These are phyloP conservation scores for Boletus huronensis DNA, from an alignment of 768 basidiomycete species.

Conservation along the genomic window DNA sequence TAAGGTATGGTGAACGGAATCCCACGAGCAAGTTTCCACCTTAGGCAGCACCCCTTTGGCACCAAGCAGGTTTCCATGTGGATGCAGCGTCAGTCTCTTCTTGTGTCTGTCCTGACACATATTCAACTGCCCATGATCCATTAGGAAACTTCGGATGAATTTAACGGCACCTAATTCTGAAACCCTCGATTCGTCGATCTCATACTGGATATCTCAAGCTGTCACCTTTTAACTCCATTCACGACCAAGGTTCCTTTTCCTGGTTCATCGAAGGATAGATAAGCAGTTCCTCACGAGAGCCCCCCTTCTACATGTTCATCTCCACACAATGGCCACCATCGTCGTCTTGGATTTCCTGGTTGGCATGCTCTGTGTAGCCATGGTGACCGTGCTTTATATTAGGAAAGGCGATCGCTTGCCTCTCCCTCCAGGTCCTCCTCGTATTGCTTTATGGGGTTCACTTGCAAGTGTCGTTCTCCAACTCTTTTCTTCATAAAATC, in stretches of 20 bases:
- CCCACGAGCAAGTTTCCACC: background rate
- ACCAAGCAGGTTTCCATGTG: background rate
- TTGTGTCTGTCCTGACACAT: background rate
- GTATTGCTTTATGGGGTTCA: slow-evolving; percentile 1
- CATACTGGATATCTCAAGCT: background rate
- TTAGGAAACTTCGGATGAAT: background rate
- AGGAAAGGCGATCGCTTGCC: background rate
- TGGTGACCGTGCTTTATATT: background rate
- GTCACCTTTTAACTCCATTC: background rate
- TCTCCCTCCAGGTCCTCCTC: slow-evolving; percentile 6
- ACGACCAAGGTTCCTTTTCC: background rate
- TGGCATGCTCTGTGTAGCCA: background rate
- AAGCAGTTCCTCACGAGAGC: background rate
- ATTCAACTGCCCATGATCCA: too few relatives aligned
- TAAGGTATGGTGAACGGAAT: background rate
- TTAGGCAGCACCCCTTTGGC: background rate
- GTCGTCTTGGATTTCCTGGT: background rate
- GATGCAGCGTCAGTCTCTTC: too few relatives aligned
- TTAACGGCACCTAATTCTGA: background rate
- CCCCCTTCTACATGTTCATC: background rate
- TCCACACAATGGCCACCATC: background rate
- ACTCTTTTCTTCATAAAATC: background rate
- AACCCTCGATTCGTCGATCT: background rate
- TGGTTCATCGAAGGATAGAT: background rate
- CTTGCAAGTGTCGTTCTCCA: background rate